phyloP scores from a whole-genome alignment of 2,329 filamentous ascomycete species.

The Chalaropsis thielavioides region DNA sequence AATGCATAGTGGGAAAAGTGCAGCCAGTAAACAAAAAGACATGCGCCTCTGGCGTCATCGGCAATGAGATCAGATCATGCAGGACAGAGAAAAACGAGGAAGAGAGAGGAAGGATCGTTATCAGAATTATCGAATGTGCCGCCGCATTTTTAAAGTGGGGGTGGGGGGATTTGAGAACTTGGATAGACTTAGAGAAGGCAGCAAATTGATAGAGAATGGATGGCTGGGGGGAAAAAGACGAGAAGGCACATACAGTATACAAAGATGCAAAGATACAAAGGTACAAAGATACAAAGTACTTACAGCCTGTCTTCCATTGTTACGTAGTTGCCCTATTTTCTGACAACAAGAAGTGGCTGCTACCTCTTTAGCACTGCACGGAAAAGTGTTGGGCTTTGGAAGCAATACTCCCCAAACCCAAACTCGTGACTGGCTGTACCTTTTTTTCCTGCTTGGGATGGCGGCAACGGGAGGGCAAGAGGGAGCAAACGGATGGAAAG shows the following conservation, averaged over 20 bases:
- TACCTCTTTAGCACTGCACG: not conserved
- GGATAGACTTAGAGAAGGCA: not conserved
- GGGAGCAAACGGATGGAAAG: not conserved
- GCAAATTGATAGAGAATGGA: not conserved
- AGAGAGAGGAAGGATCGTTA: not conserved
- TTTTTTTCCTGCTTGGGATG: not conserved
- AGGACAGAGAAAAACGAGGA: not conserved
- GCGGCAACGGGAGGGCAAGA: not conserved
- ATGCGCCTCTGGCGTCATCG: not conserved
- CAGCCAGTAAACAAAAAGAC: not conserved
- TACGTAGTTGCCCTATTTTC: not conserved
- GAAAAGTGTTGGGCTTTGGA: not conserved
- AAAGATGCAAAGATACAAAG: not conserved
- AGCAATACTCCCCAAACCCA: not conserved
- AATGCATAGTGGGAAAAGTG: not conserved
- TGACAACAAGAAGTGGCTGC: not conserved
- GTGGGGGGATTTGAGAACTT: not conserved
- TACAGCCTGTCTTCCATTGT: not conserved
- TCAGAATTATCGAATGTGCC: not conserved
- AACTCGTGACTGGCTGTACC: not conserved
- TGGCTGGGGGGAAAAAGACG: not conserved
- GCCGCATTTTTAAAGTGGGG: not conserved
- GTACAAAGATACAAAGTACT: not conserved
- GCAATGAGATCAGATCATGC: not conserved
- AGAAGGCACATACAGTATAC: not conserved